Conservation (phyloP, 306 rosid species). For the Begonia masoniana region DNA sequence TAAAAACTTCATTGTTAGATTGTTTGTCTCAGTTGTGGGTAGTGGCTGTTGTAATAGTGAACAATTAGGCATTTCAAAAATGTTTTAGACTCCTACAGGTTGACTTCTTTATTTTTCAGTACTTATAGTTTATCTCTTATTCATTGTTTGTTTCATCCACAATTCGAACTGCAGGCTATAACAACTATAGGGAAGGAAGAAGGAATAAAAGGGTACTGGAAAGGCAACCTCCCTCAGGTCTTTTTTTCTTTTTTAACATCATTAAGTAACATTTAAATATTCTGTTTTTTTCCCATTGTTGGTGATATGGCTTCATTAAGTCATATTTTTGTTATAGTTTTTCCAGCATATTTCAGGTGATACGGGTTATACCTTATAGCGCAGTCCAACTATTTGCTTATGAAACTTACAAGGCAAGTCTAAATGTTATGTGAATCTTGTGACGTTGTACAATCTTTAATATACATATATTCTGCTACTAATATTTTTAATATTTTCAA, state of each 20-base stretch:
- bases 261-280: too few relatives aligned
- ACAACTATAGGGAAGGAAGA: slow-evolving; percentile 72
- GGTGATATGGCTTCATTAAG: slow-evolving; percentile 6
- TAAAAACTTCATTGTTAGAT: too few relatives aligned
- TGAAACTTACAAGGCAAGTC: slow-evolving; percentile 64
- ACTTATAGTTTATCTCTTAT: too few relatives aligned
- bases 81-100: too few relatives aligned
- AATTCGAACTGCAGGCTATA: slow-evolving; percentile 51
- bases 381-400: slow-evolving; percentile 93
- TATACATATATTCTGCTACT: not conserved
- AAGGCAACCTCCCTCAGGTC: slow-evolving; percentile 98
- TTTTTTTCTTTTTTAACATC: not conserved
- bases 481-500: slow-evolving; percentile 12
- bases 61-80: too few relatives aligned
- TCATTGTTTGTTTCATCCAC: slow-evolving; percentile 9
- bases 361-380: slow-evolving; percentile 82
- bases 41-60: too few relatives aligned
- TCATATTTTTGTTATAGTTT: slow-evolving; percentile 15
- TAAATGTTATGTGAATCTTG: not conserved
- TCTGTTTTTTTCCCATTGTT: slow-evolving; percentile 7
- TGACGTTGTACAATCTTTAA: not conserved
- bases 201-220: slow-evolving; percentile 91
- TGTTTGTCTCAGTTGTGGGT: too few relatives aligned
- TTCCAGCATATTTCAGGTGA: slow-evolving; percentile 50
- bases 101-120: too few relatives aligned